Percentiles rank a stretch among this genome's conserved stretches.
These are phyloP conservation scores for Pleodorina starrii DNA, from an alignment of 139 green algal species.

Conservation along the genomic window DNA sequence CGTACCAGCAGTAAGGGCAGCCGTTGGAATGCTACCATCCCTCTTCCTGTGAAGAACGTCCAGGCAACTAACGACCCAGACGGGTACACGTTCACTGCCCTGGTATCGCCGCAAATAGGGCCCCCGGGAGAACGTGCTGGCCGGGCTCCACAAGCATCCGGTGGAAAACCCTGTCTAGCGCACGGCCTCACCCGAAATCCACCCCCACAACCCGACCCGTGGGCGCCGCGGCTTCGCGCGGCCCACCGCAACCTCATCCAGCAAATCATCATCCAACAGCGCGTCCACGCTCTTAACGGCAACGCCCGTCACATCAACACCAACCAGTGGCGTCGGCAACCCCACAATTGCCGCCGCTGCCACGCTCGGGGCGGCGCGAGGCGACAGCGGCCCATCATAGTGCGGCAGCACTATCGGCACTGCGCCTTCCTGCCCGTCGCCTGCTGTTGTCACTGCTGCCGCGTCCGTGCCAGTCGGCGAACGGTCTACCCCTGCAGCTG, in stretches of 20 bases:
- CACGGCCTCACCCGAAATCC: slow-evolving; percentile 11
- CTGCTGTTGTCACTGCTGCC: background rate
- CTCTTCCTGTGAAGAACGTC: too few species aligned
- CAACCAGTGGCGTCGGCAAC: background rate
- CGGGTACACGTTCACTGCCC: too few species aligned
- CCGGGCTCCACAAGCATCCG: too few species aligned
- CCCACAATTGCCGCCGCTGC: background rate
- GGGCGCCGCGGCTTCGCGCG: background rate
- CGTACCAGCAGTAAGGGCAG: too few species aligned
- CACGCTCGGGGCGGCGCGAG: background rate
- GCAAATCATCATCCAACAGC: slow-evolving; percentile 10
- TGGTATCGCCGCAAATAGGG: too few species aligned
- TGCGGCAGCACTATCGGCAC: background rate
- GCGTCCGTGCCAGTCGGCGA: background rate
- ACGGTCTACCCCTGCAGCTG: background rate
- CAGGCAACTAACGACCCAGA: too few species aligned
- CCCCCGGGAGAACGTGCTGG: too few species aligned
- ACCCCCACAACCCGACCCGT: slow-evolving; percentile 35
- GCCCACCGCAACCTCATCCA: background rate
- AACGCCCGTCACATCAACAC: background rate
- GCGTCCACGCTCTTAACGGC: background rate
- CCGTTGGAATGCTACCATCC: too few species aligned
- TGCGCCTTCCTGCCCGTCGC: too few species aligned
- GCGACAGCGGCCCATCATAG: background rate
- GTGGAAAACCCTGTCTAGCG: too few species aligned